phyloP scores from a whole-genome alignment of 78 protist genomes.

The Dictyostelium citrinum region DNA sequence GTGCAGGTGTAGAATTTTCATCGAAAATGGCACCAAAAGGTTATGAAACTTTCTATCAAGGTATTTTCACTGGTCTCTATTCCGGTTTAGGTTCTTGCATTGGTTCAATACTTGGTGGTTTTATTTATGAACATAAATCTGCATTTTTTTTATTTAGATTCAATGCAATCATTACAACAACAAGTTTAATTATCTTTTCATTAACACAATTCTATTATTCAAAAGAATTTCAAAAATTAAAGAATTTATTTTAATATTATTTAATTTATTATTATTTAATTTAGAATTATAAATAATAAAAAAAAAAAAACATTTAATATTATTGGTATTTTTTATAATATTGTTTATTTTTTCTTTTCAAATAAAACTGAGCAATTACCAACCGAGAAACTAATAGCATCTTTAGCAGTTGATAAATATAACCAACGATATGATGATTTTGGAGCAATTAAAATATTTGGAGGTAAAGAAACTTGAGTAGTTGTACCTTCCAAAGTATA shows the following conservation, averaged over 20 bases:
- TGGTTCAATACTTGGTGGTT: constrained; percentile 16
- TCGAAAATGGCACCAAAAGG: not conserved
- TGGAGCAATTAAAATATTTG: not conserved
- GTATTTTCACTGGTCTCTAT: not conserved
- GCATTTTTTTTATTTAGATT: not conserved
- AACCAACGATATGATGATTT: constrained; percentile 42
- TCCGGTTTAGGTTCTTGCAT: constrained; percentile 10
- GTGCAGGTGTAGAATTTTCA: constrained; percentile 3
- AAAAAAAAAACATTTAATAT: too few relatives aligned
- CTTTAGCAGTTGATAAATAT: not conserved
- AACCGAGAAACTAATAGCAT: not conserved
- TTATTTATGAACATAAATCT: not conserved
- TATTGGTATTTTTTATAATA: too few relatives aligned
- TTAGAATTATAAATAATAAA: too few relatives aligned
- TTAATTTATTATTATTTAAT: too few relatives aligned
- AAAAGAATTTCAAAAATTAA: not conserved
- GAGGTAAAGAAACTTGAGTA: not conserved
- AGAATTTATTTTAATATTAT: not conserved
- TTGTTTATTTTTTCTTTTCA: not conserved
- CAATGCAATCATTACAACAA: not conserved
- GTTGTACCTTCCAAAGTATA: not conserved
- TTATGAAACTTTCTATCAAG: constrained; percentile 11
- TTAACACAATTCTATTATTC: not conserved
- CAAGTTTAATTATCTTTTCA: not conserved
- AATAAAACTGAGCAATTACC: not conserved